phyloP scores from a whole-genome alignment of 805 yeast genomes.

The Sugiyamaella valdiviana region DNA sequence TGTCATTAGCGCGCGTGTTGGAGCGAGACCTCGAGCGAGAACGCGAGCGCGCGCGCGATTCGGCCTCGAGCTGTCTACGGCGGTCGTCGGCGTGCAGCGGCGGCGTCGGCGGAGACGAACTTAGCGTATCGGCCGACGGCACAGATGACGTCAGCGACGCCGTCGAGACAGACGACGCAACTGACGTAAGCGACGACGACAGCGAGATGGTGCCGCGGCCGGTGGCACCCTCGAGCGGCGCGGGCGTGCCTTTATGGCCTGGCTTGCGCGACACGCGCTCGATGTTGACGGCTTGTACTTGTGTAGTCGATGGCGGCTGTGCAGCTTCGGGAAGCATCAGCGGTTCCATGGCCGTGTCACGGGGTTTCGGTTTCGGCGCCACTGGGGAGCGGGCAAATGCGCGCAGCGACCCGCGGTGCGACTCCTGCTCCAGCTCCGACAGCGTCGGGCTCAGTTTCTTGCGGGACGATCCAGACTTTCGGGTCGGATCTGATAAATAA shows the following conservation, averaged over 20 bases:
- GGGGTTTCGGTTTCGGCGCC: not conserved
- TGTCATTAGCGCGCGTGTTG: too few species aligned
- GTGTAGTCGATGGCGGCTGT: not conserved
- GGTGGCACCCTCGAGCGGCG: not conserved
- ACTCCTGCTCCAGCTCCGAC: not conserved
- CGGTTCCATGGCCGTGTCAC: not conserved
- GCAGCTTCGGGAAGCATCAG: not conserved
- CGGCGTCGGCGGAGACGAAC: conserved; percentile 10
- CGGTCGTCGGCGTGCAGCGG: not conserved
- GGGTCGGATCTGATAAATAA: not conserved
- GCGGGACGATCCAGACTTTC: not conserved
- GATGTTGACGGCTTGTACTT: not conserved
- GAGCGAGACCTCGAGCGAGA: not conserved
- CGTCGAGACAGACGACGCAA: conserved; percentile 1
- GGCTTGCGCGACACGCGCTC: not conserved
- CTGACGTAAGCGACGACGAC: conserved; percentile 10
- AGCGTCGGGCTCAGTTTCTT: not conserved
- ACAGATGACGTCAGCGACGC: conserved; percentile 2
- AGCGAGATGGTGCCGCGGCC: not conserved
- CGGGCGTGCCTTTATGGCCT: not conserved
- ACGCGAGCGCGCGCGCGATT: not conserved
- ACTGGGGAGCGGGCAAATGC: not conserved
- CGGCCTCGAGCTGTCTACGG: not conserved
- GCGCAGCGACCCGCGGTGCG: not conserved
- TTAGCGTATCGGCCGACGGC: conserved; percentile 1